These are phyloP conservation scores for Astrothelium macrocarpum DNA, from an alignment of 495 filamentous ascomycete genomes.

Conservation along the genomic window DNA sequence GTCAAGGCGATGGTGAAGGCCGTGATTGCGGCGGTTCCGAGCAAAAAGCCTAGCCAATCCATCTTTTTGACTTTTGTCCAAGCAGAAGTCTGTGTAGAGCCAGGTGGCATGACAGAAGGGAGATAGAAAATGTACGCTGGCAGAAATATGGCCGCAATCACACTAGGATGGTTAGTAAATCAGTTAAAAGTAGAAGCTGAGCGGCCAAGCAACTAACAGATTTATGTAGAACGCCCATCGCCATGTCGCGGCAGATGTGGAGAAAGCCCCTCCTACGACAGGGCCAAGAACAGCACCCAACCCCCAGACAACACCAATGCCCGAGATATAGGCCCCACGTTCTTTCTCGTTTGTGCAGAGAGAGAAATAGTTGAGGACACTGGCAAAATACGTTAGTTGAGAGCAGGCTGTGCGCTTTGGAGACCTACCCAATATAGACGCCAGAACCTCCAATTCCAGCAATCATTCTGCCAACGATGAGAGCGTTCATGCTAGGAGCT, in stretches of 20 bases:
- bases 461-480: conserved; percentile 24
- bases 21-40: neutral
- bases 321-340: no score
- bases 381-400: no score
- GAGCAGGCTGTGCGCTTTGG: no score
- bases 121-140: no score
- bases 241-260: conserved; percentile 16
- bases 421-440: conserved; percentile 12
- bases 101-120: no score
- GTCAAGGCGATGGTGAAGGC: neutral
- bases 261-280: conserved; percentile 20
- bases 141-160: no score
- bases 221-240: conserved; percentile 25
- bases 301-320: no score
- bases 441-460: conserved; percentile 9
- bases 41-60: neutral
- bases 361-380: no score
- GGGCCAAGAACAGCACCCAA: neutral
- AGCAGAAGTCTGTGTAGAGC: no score
- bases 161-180: no score
- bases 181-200: no score
- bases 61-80: conserved; percentile 11
- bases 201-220: neutral
- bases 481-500: conserved; percentile 18
- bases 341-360: no score